A percentile compares a stretch with the other conserved stretches of the same genome.
Evolutionary conservation across 768 basidiomycete genomes (phyloP).

Genomic region (Calocybe indica): DNA sequence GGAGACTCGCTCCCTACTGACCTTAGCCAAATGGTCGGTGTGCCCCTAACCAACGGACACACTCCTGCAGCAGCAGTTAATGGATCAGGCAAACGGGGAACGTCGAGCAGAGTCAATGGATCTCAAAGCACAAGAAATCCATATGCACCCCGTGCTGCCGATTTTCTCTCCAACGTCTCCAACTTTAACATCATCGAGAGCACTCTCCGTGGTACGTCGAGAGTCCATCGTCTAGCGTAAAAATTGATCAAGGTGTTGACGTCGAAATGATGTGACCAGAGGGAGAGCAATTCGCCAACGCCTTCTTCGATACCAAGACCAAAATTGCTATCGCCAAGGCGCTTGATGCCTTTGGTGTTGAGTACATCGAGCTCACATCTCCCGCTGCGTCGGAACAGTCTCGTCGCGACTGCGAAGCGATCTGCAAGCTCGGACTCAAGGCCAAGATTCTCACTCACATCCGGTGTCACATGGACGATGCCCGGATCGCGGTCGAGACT

Average conservation of each 20-base stretch:
- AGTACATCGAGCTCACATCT: conserved; percentile 99
- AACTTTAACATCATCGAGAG: conserved; percentile 98
- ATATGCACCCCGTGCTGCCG: conserved; percentile 86
- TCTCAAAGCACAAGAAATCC: conserved; percentile 55
- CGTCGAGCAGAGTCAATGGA: conserved; percentile 25
- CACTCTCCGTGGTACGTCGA: conserved; percentile 77
- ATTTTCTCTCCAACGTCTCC: conserved; percentile 87
- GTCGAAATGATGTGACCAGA: conserved; percentile 39
- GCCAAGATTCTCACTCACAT: conserved; percentile 98
- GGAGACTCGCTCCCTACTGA: conserved; percentile 39
- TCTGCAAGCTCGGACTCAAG: conserved; percentile 97
- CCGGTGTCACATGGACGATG: conserved; percentile 99
- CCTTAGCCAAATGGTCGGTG: conserved; percentile 63
- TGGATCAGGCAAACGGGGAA: conserved; percentile 35
- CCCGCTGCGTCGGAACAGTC: conserved; percentile 98
- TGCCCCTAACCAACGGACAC: conserved; percentile 48
- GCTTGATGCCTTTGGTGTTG: conserved; percentile 97
- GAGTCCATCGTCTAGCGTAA: not conserved
- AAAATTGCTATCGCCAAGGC: conserved; percentile 99
- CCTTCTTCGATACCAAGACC: conserved; percentile 99
- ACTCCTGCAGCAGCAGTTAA: conserved; percentile 19
- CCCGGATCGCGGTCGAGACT: conserved; percentile 95
- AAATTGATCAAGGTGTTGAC: conserved; percentile 8
- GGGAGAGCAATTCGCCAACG: conserved; percentile 99
- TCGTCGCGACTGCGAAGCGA: conserved; percentile 89